Conservation (phyloP, 2,329 filamentous ascomycete genomes). For the Apiospora marii region DNA sequence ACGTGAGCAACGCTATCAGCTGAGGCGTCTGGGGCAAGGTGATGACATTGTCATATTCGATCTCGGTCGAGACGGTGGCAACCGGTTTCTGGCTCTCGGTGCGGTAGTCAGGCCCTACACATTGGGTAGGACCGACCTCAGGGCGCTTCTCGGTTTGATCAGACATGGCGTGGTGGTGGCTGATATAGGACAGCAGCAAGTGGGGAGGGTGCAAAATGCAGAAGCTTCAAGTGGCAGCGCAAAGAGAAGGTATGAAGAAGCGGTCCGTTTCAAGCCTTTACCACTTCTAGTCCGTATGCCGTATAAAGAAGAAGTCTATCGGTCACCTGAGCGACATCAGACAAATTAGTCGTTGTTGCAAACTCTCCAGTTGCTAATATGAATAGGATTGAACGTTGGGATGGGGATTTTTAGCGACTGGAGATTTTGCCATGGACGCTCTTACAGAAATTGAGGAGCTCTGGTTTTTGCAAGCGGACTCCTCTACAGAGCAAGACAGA, state of each 20-base stretch:
- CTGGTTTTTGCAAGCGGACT: neutral
- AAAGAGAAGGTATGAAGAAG: neutral
- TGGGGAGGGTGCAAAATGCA: constrained; percentile 17
- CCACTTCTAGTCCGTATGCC: neutral
- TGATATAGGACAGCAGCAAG: constrained; percentile 1
- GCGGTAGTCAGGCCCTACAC: constrained; percentile 82
- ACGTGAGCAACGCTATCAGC: constrained; percentile 97
- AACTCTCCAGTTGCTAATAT: neutral
- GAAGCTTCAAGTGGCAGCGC: neutral
- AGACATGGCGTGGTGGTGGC: constrained; percentile 17
- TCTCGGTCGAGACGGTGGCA: constrained; percentile 85
- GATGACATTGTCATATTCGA: constrained; percentile 86
- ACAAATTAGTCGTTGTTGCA: neutral
- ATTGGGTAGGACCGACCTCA: constrained; percentile 59
- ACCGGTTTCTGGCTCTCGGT: constrained; percentile 80
- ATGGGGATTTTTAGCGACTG: neutral
- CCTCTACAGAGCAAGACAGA: neutral
- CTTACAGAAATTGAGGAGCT: constrained; percentile 8
- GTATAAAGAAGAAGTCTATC: neutral
- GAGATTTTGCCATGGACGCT: neutral
- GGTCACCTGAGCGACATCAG: neutral
- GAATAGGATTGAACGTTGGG: neutral
- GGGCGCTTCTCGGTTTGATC: constrained; percentile 31
- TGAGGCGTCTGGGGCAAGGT: constrained; percentile 93
- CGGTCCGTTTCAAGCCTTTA: neutral